Evolutionary conservation across 768 basidiomycete species (phyloP), one percentile per base, ranked within the genome.

Genomic region (Lactarius psammicola): DNA sequence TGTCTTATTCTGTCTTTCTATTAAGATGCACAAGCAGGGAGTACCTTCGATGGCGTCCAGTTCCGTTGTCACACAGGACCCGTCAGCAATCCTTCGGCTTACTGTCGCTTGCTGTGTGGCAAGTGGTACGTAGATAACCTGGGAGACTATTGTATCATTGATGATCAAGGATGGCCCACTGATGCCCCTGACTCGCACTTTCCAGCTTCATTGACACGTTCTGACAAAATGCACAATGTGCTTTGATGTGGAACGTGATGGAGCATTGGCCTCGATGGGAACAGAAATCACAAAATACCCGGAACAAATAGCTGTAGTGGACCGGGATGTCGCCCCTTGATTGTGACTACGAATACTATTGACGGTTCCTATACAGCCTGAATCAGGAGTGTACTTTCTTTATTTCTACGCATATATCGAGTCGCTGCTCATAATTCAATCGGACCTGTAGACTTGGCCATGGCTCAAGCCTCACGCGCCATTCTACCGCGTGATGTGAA

Each of bases 61-160:
- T 91, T 90, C 72, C 89, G 92, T 72, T 90, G 90, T 70, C 90
- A 92, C 64, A 77, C 74, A 10, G 89, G 88, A 2, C 75, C 72
- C 30, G 83, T 84, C 44, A 74, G 71, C 1, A 72, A 85, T 4
- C 23, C 9, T 20, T 28, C 58, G 31, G 8, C 33, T 10, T 60
- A n/a, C 44, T 26, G 46, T 54, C 60, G 55, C 58, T 57, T 42
- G 53, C 40, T 89, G 87, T 38, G 36, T 38, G 36, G 36, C 36
- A 38, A 15, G 36, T 38, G 15, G 87, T 85, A 87, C 67, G 84
- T 87, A 81, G 80, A 86, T 65, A 87, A 4, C 36, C 13, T 38
- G 15, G 13, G 36, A 87, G 82, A 68, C 28, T n/a, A 9, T 34
- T n/a, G 59, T 55, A 44, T 56, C 56, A 42, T 20, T 23, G 53